phyloP scores from a whole-genome alignment of 352 stramenopile species.

The Blastocystis sp. region DNA sequence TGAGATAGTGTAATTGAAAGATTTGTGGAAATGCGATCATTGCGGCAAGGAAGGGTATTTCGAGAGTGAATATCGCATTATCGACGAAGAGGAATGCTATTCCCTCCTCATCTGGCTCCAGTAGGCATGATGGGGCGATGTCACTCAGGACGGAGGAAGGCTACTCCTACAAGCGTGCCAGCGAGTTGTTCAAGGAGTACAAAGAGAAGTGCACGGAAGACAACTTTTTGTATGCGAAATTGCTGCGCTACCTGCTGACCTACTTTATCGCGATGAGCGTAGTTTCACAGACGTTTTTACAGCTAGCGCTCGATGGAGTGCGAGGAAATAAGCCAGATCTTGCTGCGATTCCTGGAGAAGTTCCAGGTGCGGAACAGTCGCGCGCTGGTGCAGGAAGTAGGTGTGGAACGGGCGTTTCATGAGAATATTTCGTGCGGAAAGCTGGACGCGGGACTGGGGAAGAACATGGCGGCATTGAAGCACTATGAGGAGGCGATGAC shows the following conservation, averaged over 20 bases:
- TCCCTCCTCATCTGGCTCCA: constrained; percentile 39
- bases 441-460: constrained; percentile 5
- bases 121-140: not conserved
- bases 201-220: constrained; percentile 29
- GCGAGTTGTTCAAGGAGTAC: constrained; percentile 24
- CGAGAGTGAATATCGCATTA: constrained; percentile 19
- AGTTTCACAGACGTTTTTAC: not conserved
- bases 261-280: constrained; percentile 11
- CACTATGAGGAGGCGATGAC: not conserved
- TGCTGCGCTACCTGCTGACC: constrained; percentile 1
- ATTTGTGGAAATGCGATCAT: constrained; percentile 17
- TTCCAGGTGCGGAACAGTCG: constrained; percentile 15
- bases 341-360: constrained; percentile 2
- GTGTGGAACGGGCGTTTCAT: not conserved
- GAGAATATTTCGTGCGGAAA: constrained; percentile 12
- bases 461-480: not conserved
- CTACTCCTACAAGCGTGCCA: constrained; percentile 8
- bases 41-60: constrained; percentile 32
- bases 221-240: constrained; percentile 10
- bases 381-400: not conserved
- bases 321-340: constrained; percentile 27
- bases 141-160: constrained; percentile 1
- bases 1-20: not conserved
- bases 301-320: not conserved
- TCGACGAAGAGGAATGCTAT: constrained; percentile 43